phyloP scores from a whole-genome alignment of 306 rosid genomes.

The Cajanus cajan region DNA sequence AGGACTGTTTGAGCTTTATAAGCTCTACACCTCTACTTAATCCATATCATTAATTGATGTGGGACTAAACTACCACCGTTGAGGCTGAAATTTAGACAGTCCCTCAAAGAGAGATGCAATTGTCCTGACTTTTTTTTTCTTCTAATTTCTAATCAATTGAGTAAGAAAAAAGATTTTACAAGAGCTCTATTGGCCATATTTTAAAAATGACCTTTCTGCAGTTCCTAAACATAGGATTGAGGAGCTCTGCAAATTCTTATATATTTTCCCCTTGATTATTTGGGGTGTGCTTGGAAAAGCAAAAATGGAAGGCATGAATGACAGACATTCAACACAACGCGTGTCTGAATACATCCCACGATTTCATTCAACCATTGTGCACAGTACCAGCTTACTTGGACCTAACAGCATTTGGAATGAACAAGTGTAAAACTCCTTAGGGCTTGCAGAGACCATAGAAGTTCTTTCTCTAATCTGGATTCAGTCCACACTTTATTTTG shows the following conservation, averaged over 20 bases:
- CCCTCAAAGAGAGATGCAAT: too few species aligned
- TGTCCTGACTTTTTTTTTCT: background rate
- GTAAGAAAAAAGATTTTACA: background rate
- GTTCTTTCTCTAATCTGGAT: background rate
- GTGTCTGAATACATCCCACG: background rate
- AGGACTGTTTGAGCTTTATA: too few species aligned
- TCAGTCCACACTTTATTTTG: slow-evolving; percentile 3
- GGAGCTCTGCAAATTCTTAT: background rate
- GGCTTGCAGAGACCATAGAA: slow-evolving; percentile 2
- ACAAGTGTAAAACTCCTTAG: background rate
- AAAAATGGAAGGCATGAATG: background rate
- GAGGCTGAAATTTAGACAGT: too few species aligned
- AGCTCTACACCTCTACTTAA: too few species aligned
- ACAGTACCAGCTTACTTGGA: slow-evolving; percentile 9
- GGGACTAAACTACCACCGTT: too few species aligned
- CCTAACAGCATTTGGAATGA: slow-evolving; percentile 7
- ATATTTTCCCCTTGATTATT: background rate
- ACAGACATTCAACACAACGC: background rate
- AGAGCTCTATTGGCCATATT: background rate
- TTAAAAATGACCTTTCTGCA: too few species aligned
- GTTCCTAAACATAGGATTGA: background rate
- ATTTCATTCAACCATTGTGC: background rate
- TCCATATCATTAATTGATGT: too few species aligned
- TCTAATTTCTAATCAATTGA: background rate
- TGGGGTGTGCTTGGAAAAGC: background rate